Conservation (phyloP, 2,329 filamentous ascomycete species). For the Fusarium nisikadoi region DNA sequence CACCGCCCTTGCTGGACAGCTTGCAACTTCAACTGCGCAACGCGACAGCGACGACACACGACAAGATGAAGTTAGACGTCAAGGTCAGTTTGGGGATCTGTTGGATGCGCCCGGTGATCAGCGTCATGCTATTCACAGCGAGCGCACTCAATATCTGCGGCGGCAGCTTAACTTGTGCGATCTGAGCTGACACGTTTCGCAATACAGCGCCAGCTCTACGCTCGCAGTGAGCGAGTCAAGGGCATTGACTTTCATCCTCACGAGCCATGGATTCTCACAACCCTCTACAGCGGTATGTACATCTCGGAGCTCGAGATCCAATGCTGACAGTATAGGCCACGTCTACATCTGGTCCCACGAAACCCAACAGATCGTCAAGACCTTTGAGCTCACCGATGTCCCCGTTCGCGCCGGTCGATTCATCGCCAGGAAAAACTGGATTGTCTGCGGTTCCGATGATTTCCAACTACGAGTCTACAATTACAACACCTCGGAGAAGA, state of each 20-base stretch:
- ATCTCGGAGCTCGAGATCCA: not conserved
- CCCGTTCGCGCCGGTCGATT: conserved; percentile 97
- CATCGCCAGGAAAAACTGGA: conserved; percentile 98
- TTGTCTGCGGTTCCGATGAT: conserved; percentile 94
- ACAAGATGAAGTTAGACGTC: conserved; percentile 56
- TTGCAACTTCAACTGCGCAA: conserved; percentile 45
- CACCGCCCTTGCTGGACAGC: conserved; percentile 46
- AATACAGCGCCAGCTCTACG: conserved; percentile 62
- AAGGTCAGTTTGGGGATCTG: conserved; percentile 48
- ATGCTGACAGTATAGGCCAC: conserved; percentile 70
- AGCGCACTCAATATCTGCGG: not conserved
- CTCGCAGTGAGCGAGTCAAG: conserved; percentile 95
- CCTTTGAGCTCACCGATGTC: conserved; percentile 98
- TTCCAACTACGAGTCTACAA: conserved; percentile 92
- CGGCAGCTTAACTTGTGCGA: conserved; percentile 24
- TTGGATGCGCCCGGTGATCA: not conserved
- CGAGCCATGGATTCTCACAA: conserved; percentile 96
- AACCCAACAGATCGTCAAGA: conserved; percentile 96
- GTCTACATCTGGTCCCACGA: conserved; percentile 99
- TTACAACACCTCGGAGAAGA: conserved; percentile 99
- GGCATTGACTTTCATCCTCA: conserved; percentile 96
- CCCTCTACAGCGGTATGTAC: conserved; percentile 87
- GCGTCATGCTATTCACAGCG: not conserved
- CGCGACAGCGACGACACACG: conserved; percentile 36
- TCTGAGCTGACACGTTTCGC: conserved; percentile 42